phyloP scores from a whole-genome alignment of 2,329 filamentous ascomycete species.

The Fusarium liriodendri region DNA sequence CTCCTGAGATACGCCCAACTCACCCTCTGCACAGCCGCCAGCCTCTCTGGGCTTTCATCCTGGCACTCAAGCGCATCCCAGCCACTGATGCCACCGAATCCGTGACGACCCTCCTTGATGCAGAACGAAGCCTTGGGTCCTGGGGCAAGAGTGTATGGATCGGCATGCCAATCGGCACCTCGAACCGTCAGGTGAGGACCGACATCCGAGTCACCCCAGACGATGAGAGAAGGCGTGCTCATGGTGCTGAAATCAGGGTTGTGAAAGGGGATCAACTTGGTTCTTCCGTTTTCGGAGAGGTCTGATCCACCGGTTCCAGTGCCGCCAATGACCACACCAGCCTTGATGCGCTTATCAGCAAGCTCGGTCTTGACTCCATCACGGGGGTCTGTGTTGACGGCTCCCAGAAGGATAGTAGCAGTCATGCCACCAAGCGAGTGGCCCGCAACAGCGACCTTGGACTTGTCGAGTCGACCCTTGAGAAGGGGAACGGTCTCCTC shows the following conservation, averaged over 20 bases:
- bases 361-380: conserved; percentile 22
- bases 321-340: conserved; percentile 40
- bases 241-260: conserved; percentile 35
- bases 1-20: conserved; percentile 41
- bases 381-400: conserved; percentile 36
- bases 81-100: conserved; percentile 41
- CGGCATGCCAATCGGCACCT: conserved; percentile 41
- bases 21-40: conserved; percentile 37
- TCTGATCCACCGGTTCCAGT: conserved; percentile 27
- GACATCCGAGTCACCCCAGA: conserved; percentile 41
- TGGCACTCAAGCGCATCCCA: conserved; percentile 43
- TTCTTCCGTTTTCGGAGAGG: conserved; percentile 19
- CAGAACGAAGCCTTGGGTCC: conserved; percentile 34
- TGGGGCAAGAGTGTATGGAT: conserved; percentile 33
- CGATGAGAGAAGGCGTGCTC: conserved; percentile 30
- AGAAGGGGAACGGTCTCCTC: conserved; percentile 36
- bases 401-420: conserved; percentile 33
- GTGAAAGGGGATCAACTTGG: conserved; percentile 33
- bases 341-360: conserved; percentile 38
- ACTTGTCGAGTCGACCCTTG: conserved; percentile 37
- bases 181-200: conserved; percentile 35
- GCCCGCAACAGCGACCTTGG: conserved; percentile 37
- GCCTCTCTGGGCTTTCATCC: conserved; percentile 40
- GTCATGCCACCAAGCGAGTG: conserved; percentile 42
- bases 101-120: conserved; percentile 39